Evolutionary conservation across 331 rosid genomes (phyloP).

Genomic region (Quercus tomentella): DNA sequence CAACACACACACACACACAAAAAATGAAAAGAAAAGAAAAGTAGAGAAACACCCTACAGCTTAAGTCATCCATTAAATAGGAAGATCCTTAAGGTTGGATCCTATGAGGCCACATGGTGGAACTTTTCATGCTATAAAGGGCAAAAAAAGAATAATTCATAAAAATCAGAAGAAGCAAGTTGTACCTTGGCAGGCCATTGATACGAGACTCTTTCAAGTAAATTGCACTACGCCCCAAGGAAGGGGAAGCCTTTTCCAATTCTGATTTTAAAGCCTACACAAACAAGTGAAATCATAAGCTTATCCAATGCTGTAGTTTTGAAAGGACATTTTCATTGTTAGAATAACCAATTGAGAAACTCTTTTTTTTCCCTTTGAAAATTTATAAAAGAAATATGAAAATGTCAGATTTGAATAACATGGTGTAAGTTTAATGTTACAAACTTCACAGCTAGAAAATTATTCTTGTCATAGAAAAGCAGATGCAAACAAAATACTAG

Average conservation of each 20-base stretch:
- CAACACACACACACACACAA: too few species aligned
- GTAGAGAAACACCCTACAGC: not conserved
- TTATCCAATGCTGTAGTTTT: not conserved
- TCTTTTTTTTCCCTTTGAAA: not conserved
- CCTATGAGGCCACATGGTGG: not conserved
- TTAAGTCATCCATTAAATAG: not conserved
- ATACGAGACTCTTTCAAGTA: constrained; percentile 85
- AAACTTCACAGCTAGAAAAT: not conserved
- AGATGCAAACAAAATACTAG: not conserved
- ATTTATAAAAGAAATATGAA: not conserved
- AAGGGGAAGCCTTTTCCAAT: constrained; percentile 86
- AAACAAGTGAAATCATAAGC: constrained; percentile 14
- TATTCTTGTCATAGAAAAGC: not conserved
- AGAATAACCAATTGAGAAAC: not conserved
- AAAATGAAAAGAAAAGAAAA: not conserved
- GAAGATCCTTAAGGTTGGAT: not conserved
- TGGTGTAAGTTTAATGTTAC: not conserved
- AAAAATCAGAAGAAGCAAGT: constrained; percentile 5
- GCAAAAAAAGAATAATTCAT: not conserved
- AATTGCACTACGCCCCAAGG: constrained; percentile 85
- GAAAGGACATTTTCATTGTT: constrained; percentile 6
- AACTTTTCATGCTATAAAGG: not conserved
- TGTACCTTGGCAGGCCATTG: constrained; percentile 85
- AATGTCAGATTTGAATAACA: not conserved
- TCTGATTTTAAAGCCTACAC: constrained; percentile 91